Evolutionary conservation across 23 red algal genomes (phyloP), one percentile per base, ranked within the genome.

Genomic region (Agarophyton chilense): DNA sequence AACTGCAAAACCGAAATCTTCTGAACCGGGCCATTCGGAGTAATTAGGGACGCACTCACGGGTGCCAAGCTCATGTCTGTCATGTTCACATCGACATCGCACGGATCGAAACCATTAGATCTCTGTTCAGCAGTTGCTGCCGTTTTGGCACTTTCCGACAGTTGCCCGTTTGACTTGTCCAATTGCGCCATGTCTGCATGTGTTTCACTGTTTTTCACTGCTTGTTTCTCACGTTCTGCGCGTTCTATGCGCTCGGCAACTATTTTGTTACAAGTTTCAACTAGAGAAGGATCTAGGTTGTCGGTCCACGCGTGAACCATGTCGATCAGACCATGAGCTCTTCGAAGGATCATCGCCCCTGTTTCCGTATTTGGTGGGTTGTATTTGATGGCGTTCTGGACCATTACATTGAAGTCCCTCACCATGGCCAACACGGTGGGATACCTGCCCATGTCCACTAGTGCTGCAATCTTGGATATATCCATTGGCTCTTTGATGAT

Each of bases 401-500:
- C 90, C 47, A 98, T 50, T 32, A 91, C 78, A 14, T 98, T 91
- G 81, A 98, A 92, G 46, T 93, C 90, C 18, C 77, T 79, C 12
- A 98, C 85, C 87, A 95, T 95, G 28, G 82, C 87, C 40, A 92
- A 52, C 21, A 96, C 83, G 24, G 86, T 89, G 46, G 83, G 92
- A 88, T 95, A 95, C 55, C 38, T 46, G n/a, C 91, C 87, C 50
- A 39, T 40, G 57, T 99, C 93, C 32, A 94, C 63, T 18, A 90
- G 47, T 13, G 77, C 67, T 12, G 85, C 80, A 66, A 99, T 93
- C 43, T 82, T 78, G 41, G 86, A 83, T 25, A 99, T 84, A 53
- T 96, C 93, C 79, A 99, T 94, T 1, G 97, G 97, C 26, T 76
- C 64, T 40, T 95, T 90, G 78, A 99, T 93, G 55, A 99, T 87